Evolutionary conservation across 2,329 filamentous ascomycete genomes (phyloP).

Genomic region (Trichophyton verrucosum): DNA sequence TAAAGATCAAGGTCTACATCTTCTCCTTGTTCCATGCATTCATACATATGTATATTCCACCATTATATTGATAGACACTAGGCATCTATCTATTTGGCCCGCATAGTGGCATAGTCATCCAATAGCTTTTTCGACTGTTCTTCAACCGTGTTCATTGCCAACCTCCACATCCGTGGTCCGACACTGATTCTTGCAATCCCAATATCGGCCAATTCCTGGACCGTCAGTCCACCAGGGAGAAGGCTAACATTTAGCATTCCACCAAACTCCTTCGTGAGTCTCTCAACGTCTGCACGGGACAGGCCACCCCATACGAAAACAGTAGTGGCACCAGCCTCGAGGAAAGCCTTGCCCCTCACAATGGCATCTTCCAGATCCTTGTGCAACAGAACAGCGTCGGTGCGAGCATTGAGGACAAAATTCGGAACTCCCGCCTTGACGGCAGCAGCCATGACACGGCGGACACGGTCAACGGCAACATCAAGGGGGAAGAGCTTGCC

Average conservation of each 20-base stretch:
- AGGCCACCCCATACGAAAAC: conserved; percentile 51
- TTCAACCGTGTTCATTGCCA: conserved; percentile 24
- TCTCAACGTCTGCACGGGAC: conserved; percentile 35
- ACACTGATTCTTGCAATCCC: conserved; percentile 46
- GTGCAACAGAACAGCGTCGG: conserved; percentile 39
- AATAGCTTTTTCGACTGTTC: conserved; percentile 12
- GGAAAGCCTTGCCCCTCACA: conserved; percentile 43
- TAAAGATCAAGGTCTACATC: no score
- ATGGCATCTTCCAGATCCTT: conserved; percentile 38
- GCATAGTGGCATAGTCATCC: conserved; percentile 12
- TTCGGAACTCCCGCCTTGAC: conserved; percentile 38
- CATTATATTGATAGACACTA: neutral
- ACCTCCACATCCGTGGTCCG: conserved; percentile 37
- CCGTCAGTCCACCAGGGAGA: conserved; percentile 31
- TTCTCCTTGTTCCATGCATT: no score
- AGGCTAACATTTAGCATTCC: conserved; percentile 41
- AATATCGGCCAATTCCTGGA: conserved; percentile 35
- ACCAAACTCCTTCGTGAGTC: conserved; percentile 37
- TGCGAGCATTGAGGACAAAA: conserved; percentile 48
- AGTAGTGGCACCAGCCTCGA: conserved; percentile 46
- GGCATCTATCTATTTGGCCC: conserved; percentile 3
- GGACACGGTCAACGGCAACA: conserved; percentile 40
- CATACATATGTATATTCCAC: no score
- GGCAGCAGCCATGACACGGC: conserved; percentile 17
- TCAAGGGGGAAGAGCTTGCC: conserved; percentile 30